A percentile compares a stretch with the other conserved stretches of the same genome.
Conservation (phyloP, 176 grass and related monocot genomes). For the Poa annua region DNA sequence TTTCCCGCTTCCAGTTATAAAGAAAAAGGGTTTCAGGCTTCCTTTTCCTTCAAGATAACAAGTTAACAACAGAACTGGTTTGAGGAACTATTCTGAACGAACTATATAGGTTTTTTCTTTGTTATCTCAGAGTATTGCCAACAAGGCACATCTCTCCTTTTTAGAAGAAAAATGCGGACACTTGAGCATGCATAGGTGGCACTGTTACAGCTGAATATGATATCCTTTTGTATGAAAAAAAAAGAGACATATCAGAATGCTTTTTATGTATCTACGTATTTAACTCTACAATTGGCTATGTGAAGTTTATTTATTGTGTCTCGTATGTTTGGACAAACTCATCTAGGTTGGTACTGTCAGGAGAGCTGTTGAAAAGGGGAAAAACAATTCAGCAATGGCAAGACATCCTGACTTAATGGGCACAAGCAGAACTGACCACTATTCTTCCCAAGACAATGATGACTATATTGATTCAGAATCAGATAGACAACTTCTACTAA, state of each 20-base stretch:
- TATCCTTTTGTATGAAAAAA: neutral
- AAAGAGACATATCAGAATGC: neutral
- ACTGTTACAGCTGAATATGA: neutral
- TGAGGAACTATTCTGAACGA: neutral
- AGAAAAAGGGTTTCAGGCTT: neutral
- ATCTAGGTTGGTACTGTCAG: slow-evolving; percentile 67
- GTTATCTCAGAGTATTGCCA: neutral
- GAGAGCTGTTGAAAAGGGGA: slow-evolving; percentile 75
- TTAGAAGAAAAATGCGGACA: neutral
- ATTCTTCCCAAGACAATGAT: slow-evolving; percentile 64
- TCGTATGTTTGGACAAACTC: neutral
- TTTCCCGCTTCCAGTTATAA: neutral
- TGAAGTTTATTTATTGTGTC: neutral
- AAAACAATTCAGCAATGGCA: slow-evolving; percentile 55
- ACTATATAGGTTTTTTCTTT: too few relatives aligned
- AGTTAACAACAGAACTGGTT: neutral
- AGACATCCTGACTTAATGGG: slow-evolving; percentile 58
- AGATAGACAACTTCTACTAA: slow-evolving; percentile 85
- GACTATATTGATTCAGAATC: slow-evolving; percentile 96
- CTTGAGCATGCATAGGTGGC: neutral
- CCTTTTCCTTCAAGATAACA: neutral
- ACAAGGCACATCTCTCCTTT: neutral
- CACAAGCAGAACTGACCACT: slow-evolving; percentile 59
- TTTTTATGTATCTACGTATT: neutral
- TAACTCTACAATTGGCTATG: neutral